A percentile compares a stretch with the other conserved stretches of the same genome.
phyloP scores from a whole-genome alignment of 2,329 filamentous ascomycete genomes.

The Nemania serpens region DNA sequence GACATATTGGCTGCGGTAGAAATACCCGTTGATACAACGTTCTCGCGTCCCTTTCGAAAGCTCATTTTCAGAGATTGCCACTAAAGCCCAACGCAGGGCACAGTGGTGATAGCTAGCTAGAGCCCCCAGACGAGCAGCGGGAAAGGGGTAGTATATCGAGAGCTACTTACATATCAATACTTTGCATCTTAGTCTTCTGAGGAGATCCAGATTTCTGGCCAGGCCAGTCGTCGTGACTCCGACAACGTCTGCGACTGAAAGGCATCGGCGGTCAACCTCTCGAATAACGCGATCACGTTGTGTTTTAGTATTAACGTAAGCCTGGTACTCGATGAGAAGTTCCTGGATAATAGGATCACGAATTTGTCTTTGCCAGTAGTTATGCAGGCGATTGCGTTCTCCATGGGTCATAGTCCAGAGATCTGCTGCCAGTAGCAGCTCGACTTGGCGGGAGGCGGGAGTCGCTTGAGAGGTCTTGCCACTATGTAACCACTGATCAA shows the following conservation, averaged over 20 bases:
- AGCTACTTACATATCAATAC: slow-evolving; percentile 56
- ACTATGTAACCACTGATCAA: slow-evolving; percentile 32
- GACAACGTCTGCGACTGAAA: slow-evolving; percentile 52
- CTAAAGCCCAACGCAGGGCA: too few species aligned
- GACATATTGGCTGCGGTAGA: background rate
- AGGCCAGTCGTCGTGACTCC: slow-evolving; percentile 65
- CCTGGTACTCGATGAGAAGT: slow-evolving; percentile 11
- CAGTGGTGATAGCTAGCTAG: too few species aligned
- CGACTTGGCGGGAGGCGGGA: slow-evolving; percentile 1
- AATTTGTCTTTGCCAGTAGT: slow-evolving; percentile 39
- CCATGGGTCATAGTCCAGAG: slow-evolving; percentile 30
- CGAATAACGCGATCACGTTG: slow-evolving; percentile 30
- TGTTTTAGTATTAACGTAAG: slow-evolving; percentile 25
- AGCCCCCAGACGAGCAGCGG: too few species aligned
- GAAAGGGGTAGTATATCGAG: background rate
- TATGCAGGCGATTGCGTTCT: slow-evolving; percentile 37
- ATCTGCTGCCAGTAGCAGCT: slow-evolving; percentile 21
- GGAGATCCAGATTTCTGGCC: slow-evolving; percentile 53
- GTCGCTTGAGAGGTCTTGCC: background rate
- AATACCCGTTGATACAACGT: too few species aligned
- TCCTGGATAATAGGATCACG: slow-evolving; percentile 28
- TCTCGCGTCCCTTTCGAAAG: too few species aligned
- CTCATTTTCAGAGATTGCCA: too few species aligned
- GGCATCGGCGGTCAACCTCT: slow-evolving; percentile 45
- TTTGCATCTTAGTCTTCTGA: slow-evolving; percentile 56